Evolutionary conservation across 768 basidiomycete genomes (phyloP).

Genomic region (Boletus tomentosulus): DNA sequence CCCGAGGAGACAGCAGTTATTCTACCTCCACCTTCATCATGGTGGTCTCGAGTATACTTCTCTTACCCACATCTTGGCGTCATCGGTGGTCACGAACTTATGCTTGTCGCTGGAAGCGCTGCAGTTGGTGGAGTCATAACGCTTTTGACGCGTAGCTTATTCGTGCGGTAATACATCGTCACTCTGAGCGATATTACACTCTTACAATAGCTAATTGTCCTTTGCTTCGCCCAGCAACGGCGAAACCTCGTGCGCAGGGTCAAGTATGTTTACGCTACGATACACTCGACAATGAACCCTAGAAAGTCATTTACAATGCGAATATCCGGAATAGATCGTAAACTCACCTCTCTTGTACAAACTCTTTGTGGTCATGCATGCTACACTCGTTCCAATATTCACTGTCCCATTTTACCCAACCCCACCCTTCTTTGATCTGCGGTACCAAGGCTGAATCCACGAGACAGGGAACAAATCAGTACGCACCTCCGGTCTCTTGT

Average conservation of each 20-base stretch:
- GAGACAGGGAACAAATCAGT: neutral
- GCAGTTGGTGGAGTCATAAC: slow-evolving; percentile 24
- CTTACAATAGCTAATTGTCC: neutral
- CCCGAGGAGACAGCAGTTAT: neutral
- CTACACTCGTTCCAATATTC: slow-evolving; percentile 42
- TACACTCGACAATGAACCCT: slow-evolving; percentile 32
- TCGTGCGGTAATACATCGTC: slow-evolving; percentile 12
- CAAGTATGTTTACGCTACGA: slow-evolving; percentile 18
- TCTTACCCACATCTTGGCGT: slow-evolving; percentile 9
- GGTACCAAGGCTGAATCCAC: neutral
- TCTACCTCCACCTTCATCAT: neutral
- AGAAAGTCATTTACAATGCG: neutral
- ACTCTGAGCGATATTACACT: neutral
- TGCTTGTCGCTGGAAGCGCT: slow-evolving; percentile 29
- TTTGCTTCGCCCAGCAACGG: neutral
- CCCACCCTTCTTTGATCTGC: slow-evolving; percentile 65
- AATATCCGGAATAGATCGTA: neutral
- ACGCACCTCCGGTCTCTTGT: slow-evolving; percentile 70
- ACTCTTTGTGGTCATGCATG: slow-evolving; percentile 40
- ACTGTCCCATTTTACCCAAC: slow-evolving; percentile 60
- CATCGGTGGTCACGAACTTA: slow-evolving; percentile 18
- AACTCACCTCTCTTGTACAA: slow-evolving; percentile 45
- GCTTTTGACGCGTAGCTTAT: slow-evolving; percentile 20
- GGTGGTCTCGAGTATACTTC: slow-evolving; percentile 10
- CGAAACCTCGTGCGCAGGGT: neutral